phyloP scores from a whole-genome alignment of 495 filamentous ascomycete genomes.

The Podospora pseudopauciseta region DNA sequence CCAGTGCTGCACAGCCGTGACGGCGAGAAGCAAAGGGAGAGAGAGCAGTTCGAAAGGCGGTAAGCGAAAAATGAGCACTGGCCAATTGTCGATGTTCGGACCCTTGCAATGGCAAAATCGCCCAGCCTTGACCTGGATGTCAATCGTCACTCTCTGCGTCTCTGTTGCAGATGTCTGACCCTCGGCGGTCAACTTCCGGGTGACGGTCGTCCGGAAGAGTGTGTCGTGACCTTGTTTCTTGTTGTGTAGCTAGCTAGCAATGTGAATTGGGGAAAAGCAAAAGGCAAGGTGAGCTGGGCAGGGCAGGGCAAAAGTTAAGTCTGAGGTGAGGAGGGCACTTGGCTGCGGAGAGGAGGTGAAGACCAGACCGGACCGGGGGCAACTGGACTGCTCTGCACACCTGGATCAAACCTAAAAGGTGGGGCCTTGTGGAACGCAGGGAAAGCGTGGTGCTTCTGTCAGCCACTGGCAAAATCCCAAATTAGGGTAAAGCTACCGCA shows the following conservation, averaged over 20 bases:
- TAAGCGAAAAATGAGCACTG: constrained; percentile 46
- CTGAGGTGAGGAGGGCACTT: not conserved
- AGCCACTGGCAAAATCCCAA: not conserved
- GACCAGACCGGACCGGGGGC: no score
- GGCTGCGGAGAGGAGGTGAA: not conserved
- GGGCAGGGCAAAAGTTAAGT: not conserved
- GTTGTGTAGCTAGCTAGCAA: not conserved
- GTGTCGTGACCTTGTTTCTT: not conserved
- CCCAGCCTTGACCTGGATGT: not conserved
- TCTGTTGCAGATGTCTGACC: not conserved
- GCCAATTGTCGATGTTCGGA: constrained; percentile 27
- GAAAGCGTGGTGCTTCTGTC: not conserved
- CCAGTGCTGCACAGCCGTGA: not conserved
- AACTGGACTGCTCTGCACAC: not conserved
- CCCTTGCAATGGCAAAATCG: constrained; percentile 1
- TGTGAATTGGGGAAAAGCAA: not conserved
- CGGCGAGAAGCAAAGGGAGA: constrained; percentile 8
- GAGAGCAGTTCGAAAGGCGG: constrained; percentile 31
- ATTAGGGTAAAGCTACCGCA: not conserved
- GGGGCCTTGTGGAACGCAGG: not conserved
- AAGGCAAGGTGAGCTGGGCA: no score
- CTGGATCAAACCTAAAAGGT: not conserved
- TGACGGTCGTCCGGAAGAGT: not conserved
- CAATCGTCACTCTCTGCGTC: not conserved
- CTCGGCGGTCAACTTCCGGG: not conserved